Evolutionary conservation across 108 stramenopile species (phyloP).

Genomic region (Phaeodactylum tricornutum): DNA sequence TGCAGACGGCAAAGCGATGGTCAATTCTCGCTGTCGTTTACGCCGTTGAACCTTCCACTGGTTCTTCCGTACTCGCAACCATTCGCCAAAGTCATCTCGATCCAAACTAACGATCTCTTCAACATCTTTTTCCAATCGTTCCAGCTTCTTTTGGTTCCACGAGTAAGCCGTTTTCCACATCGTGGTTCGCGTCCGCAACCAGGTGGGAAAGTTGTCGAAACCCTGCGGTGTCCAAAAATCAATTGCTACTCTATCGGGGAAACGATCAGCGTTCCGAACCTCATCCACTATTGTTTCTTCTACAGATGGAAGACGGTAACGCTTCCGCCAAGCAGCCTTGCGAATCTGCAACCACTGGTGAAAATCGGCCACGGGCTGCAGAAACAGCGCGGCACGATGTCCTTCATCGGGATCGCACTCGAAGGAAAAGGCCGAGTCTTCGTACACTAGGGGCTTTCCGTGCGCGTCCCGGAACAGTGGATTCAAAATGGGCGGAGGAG

Average conservation of each 20-base stretch:
- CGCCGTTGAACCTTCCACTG: conserved; percentile 56
- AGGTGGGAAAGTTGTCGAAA: conserved; percentile 38
- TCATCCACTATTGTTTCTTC: conserved; percentile 7
- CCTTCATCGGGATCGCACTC: conserved; percentile 1
- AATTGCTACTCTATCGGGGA: conserved; percentile 13
- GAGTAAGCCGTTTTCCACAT: conserved; percentile 54
- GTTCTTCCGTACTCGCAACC: conserved; percentile 54
- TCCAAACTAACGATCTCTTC: conserved; percentile 51
- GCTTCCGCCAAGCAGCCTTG: not conserved
- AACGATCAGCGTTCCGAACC: not conserved
- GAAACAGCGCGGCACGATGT: not conserved
- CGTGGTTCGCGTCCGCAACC: conserved; percentile 27
- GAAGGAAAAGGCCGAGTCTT: not conserved
- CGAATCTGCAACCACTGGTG: not conserved
- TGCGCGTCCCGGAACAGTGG: not conserved
- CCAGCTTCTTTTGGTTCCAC: conserved; percentile 41
- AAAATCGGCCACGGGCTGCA: not conserved
- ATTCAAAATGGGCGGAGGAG: not conserved
- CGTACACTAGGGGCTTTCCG: not conserved
- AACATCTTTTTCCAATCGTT: conserved; percentile 40
- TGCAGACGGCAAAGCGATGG: not conserved
- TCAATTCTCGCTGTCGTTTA: conserved; percentile 34
- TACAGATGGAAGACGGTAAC: conserved; percentile 8
- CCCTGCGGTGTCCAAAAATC: conserved; percentile 67
- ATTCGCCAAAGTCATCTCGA: conserved; percentile 30